Conservation (phyloP, 164 flowering plant species). For the Chimonanthus praecox region DNA sequence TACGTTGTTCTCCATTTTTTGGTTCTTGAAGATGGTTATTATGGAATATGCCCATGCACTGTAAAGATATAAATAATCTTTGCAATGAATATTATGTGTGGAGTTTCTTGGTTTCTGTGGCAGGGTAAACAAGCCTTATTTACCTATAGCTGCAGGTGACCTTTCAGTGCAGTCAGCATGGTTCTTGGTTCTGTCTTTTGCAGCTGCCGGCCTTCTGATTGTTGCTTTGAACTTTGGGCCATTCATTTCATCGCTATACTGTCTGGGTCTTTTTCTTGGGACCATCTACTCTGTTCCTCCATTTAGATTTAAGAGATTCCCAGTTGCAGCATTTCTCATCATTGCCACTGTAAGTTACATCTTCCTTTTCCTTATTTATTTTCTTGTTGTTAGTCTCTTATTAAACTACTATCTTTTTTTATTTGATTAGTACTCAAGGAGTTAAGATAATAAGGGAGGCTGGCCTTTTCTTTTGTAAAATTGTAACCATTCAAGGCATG, state of each 20-base stretch:
- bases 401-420: background rate
- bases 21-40: background rate
- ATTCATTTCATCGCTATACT: constrained; percentile 84
- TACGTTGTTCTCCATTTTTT: background rate
- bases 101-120: background rate
- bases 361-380: constrained; percentile 1
- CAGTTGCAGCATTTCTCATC: constrained; percentile 94
- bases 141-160: constrained; percentile 99
- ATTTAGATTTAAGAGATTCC: constrained; percentile 88
- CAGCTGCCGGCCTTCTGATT: constrained; percentile 57
- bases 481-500: no score
- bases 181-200: constrained; percentile 77
- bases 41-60: background rate
- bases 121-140: constrained; percentile 96
- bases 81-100: background rate
- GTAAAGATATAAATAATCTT: background rate
- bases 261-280: constrained; percentile 89
- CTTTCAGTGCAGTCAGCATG: constrained; percentile 92
- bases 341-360: constrained; percentile 75
- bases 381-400: background rate
- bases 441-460: no score
- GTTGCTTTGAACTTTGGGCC: constrained; percentile 81
- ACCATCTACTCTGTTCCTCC: constrained; percentile 98
- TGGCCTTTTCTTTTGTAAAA: no score
- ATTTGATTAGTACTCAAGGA: background rate